These are phyloP conservation scores for Gentiana dahurica DNA, from an alignment of 257 asterid genomes.

Conservation along the genomic window DNA sequence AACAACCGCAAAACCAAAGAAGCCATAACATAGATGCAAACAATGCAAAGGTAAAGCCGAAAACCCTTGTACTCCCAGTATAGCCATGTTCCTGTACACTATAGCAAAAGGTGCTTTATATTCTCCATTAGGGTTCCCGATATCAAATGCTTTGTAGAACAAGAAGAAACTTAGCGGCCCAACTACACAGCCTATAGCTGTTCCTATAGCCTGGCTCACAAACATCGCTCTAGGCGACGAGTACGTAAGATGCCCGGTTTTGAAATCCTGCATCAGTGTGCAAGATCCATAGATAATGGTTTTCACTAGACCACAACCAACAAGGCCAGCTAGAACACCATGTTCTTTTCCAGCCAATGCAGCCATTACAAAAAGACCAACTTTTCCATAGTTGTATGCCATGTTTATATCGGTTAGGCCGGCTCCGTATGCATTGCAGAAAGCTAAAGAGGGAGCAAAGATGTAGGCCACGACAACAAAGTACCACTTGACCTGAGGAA, in stretches of 20 bases:
- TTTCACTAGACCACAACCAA: constrained; percentile 63
- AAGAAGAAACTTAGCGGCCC: constrained; percentile 53
- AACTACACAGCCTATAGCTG: constrained; percentile 43
- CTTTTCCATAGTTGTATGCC: constrained; percentile 62
- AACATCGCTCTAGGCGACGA: constrained; percentile 66
- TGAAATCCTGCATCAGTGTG: constrained; percentile 60
- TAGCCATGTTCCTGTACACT: constrained; percentile 46
- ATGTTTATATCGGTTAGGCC: constrained; percentile 68
- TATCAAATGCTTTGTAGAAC: constrained; percentile 34
- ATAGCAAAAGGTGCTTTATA: constrained; percentile 46
- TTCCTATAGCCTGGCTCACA: constrained; percentile 44
- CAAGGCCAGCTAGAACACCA: constrained; percentile 57
- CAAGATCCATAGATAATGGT: constrained; percentile 53
- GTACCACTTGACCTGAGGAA: constrained; percentile 46
- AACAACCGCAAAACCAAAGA: constrained; percentile 22
- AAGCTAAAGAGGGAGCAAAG: constrained; percentile 46
- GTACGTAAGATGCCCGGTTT: constrained; percentile 49
- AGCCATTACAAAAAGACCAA: constrained; percentile 45
- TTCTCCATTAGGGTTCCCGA: constrained; percentile 37
- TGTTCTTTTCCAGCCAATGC: constrained; percentile 45
- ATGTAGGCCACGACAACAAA: constrained; percentile 32
- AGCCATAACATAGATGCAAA: constrained; percentile 23
- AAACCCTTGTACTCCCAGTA: constrained; percentile 52
- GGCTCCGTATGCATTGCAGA: constrained; percentile 66
- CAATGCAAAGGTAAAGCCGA: constrained; percentile 52